Evolutionary conservation across 1,284 basidiomycete species (phyloP).

Genomic region (Cerioporus squamosus): DNA sequence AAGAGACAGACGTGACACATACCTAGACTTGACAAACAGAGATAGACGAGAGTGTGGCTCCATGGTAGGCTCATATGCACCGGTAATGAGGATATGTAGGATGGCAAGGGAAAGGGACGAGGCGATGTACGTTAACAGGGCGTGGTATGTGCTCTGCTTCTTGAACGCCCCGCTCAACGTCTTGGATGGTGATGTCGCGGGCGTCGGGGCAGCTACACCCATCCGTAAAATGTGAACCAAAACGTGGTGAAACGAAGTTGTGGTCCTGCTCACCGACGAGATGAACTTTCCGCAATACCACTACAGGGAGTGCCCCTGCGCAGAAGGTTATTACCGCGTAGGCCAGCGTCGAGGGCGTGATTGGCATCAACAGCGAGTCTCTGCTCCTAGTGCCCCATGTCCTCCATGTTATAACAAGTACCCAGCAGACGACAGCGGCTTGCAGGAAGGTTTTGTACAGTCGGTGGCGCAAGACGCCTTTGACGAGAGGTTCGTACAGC

Average conservation of each 20-base stretch:
- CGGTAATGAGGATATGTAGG: constrained; percentile 45
- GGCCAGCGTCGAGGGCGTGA: constrained; percentile 42
- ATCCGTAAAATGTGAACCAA: too few species aligned
- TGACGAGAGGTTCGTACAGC: constrained; percentile 63
- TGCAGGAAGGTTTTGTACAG: constrained; percentile 53
- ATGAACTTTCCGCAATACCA: constrained; percentile 57
- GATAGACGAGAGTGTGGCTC: constrained; percentile 46
- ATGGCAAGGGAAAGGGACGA: constrained; percentile 48
- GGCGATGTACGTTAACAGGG: constrained; percentile 46
- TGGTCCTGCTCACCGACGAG: constrained; percentile 51
- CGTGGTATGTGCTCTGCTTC: constrained; percentile 48
- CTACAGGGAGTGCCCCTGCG: constrained; percentile 50
- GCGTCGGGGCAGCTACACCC: constrained; percentile 46
- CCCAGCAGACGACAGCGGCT: constrained; percentile 53
- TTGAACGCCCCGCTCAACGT: constrained; percentile 49
- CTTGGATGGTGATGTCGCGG: constrained; percentile 55
- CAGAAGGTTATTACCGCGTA: constrained; percentile 40
- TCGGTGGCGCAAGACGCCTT: constrained; percentile 58
- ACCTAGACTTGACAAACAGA: constrained; percentile 71
- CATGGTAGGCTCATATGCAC: constrained; percentile 33
- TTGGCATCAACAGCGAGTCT: constrained; percentile 41
- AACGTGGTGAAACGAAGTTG: neutral
- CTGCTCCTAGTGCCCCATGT: constrained; percentile 36
- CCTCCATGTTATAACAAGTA: constrained; percentile 44
- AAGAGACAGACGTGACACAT: constrained; percentile 19